Base-by-base conservation (phyloP, 2,329 filamentous ascomycete genomes). In the Drechslerella dactyloides region DNA sequence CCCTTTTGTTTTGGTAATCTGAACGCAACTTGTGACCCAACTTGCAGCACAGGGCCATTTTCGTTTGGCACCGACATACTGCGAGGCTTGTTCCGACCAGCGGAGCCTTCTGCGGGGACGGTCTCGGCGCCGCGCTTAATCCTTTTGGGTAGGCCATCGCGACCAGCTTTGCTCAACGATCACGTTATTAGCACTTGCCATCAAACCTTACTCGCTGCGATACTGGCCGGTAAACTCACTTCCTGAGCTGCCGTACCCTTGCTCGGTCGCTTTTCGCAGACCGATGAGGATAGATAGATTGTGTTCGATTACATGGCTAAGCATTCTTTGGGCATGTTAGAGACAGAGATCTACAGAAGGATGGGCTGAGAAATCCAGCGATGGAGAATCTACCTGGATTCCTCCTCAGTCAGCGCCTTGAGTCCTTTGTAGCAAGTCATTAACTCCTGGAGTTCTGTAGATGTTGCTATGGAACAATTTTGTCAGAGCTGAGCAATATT, bases 1-100 rank as follows among this genome's bases (percentile, higher is more conserved):
- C 81, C 82, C 73, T 83, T 83, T 73, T 83, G 75, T 60, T 75
- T 76, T n/a, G 76, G 76, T 5, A 76, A 61, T 10, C 76, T 69
- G 59, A 76, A 77, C 17, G 76, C 76, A 35, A 77, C 76, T 46
- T 77, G 75, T 0, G 75, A 73, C 27, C 74, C 53, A 30, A 75
- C 59, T 42, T 76, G 75, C 30, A 77, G 70, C 2, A 61, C 53
- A 11, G 68, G 55, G n/a, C n/a, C n/a, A n/a, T n/a, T n/a, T 19
- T 72, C 68, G 30, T 65, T 72, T 15, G 68, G 60, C n/a, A 72
- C 68, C 13, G 68, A 72, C 68, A 61, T 72, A 23, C 68, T 72
- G 30, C 68, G 42, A 5, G 60, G 68, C 27, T 72, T 72, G 35
- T 44, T 60, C 23, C 68, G 73, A 57, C 72, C 75, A 33, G 75